Percentiles rank a stretch among this genome's conserved stretches.
Evolutionary conservation across 768 basidiomycete species (phyloP).

Genomic region (Russula abietina): DNA sequence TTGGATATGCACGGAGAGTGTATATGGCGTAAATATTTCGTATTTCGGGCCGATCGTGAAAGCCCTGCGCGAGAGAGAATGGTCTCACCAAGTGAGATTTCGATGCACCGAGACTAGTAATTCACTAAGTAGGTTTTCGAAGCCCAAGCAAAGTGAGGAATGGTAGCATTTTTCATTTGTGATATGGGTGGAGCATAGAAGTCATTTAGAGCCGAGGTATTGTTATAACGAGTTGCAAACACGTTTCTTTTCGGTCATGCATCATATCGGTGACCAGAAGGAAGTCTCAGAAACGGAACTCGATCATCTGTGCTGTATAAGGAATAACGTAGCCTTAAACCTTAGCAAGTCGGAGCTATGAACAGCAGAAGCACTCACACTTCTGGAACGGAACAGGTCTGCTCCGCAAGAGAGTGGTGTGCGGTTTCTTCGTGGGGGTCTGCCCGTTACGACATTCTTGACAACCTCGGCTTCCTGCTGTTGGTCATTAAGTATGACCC

Average conservation of each 20-base stretch:
- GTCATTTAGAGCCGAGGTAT: neutral
- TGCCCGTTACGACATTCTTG: neutral
- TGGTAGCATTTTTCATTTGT: neutral
- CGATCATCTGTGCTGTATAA: too few relatives aligned
- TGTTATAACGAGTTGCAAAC: neutral
- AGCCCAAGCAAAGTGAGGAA: neutral
- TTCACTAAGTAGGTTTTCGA: too few relatives aligned
- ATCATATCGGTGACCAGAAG: neutral
- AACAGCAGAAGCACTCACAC: neutral
- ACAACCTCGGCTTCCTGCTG: neutral
- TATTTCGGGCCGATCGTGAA: too few relatives aligned
- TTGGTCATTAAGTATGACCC: too few relatives aligned
- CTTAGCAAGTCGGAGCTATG: too few relatives aligned
- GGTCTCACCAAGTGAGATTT: too few relatives aligned
- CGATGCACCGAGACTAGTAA: too few relatives aligned
- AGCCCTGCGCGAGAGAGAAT: too few relatives aligned
- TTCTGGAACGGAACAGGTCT: neutral
- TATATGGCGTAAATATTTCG: too few relatives aligned
- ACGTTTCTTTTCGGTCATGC: neutral
- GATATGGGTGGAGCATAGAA: neutral
- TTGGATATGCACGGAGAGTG: too few relatives aligned
- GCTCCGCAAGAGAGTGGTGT: neutral
- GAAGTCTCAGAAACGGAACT: neutral
- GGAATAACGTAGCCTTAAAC: too few relatives aligned
- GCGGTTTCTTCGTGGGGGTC: neutral